Conservation (phyloP, 257 asterid species). For the Hygrophila difformis region DNA sequence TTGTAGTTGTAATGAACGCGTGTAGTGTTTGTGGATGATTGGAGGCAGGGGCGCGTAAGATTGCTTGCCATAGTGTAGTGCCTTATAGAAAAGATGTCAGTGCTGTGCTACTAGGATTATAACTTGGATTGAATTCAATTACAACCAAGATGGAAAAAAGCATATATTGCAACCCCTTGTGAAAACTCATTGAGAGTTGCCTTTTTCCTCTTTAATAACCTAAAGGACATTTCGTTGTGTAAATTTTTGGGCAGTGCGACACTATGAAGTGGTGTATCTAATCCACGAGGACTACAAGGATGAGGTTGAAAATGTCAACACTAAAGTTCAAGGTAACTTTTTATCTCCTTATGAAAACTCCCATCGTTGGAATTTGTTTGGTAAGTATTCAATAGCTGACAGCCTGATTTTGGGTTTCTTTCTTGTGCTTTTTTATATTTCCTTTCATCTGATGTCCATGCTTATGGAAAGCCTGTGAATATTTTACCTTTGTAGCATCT, state of each 20-base stretch:
- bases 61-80: background rate
- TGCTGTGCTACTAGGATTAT: background rate
- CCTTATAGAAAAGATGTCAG: background rate
- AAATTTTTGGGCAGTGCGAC: slow-evolving; percentile 55
- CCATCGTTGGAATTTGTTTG: background rate
- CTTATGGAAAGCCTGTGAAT: background rate
- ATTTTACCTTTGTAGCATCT: background rate
- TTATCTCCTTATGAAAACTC: background rate
- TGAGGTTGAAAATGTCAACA: slow-evolving; percentile 70
- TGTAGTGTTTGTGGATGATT: background rate
- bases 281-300: slow-evolving; percentile 76
- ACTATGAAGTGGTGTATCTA: slow-evolving; percentile 88
- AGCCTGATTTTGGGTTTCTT: background rate
- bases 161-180: too few relatives aligned
- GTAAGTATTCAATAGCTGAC: background rate
- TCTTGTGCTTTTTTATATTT: background rate
- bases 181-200: too few relatives aligned
- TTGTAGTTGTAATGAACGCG: background rate
- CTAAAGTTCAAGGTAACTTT: slow-evolving; percentile 67
- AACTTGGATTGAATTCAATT: too few relatives aligned
- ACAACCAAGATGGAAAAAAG: too few relatives aligned
- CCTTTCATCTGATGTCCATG: too few relatives aligned
- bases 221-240: background rate
- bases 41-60: too few relatives aligned
- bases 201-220: background rate